These are phyloP conservation scores for Termitomyces sp. DNA, from an alignment of 768 basidiomycete genomes.

Conservation along the genomic window DNA sequence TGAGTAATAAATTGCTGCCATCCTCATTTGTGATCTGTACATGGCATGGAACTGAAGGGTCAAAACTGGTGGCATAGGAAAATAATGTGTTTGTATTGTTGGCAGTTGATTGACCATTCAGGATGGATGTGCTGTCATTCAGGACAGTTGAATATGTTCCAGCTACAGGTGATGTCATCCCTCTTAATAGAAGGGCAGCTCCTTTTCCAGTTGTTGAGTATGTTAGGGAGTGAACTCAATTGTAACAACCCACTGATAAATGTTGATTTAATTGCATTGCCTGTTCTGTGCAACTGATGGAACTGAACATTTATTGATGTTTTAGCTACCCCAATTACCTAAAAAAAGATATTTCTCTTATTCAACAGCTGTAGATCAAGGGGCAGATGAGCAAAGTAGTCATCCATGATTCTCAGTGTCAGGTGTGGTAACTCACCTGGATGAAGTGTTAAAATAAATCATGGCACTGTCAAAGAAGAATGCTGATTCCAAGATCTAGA, in stretches of 20 bases:
- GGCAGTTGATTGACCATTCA: conserved; percentile 51
- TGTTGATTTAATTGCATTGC: conserved; percentile 35
- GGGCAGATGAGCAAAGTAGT: neutral
- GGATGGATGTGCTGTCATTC: conserved; percentile 34
- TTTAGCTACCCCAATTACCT: conserved; percentile 49
- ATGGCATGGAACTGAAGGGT: conserved; percentile 41
- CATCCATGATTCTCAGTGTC: neutral
- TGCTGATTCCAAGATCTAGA: no score
- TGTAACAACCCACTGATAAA: conserved; percentile 42
- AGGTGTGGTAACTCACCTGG: neutral
- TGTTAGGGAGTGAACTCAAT: neutral
- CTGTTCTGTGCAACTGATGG: conserved; percentile 29
- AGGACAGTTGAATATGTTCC: conserved; percentile 56
- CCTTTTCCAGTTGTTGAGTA: conserved; percentile 32
- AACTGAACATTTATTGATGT: conserved; percentile 11
- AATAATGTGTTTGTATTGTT: conserved; percentile 47
- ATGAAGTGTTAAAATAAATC: conserved; percentile 2
- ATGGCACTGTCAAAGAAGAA: conserved; percentile 35
- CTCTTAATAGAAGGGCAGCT: conserved; percentile 53
- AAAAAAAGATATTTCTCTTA: conserved; percentile 43
- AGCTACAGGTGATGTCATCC: conserved; percentile 50
- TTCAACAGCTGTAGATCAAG: conserved; percentile 26
- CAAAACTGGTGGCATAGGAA: conserved; percentile 60
- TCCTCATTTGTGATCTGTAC: conserved; percentile 54
- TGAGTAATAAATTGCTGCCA: conserved; percentile 43